A percentile compares a stretch with the other conserved stretches of the same genome.
phyloP scores from a whole-genome alignment of 257 asterid species.

The Scutellaria minor region DNA sequence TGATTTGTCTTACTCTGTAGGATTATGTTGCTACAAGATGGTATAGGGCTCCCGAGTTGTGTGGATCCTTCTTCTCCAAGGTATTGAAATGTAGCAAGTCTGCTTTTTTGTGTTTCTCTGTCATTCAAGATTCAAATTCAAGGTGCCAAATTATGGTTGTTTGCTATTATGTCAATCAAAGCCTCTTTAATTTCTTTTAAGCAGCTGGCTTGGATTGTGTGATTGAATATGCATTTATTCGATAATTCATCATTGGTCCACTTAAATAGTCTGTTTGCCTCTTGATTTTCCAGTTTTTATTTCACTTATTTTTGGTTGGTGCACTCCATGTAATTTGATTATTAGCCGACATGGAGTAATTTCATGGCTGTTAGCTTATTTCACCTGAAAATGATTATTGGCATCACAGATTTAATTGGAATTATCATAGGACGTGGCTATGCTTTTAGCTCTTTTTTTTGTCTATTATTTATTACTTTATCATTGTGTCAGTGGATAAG shows the following conservation, averaged over 20 bases:
- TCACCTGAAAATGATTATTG: slow-evolving; percentile 15
- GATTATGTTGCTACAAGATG: slow-evolving; percentile 99
- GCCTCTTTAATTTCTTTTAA: neutral
- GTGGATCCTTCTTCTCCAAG: slow-evolving; percentile 98
- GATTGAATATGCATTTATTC: neutral
- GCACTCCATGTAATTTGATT: slow-evolving; percentile 13
- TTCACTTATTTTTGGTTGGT: neutral
- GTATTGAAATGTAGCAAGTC: slow-evolving; percentile 43
- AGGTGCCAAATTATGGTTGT: slow-evolving; percentile 14
- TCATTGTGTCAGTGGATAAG: slow-evolving; percentile 17
- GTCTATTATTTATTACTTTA: slow-evolving; percentile 12
- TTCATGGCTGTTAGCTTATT: neutral
- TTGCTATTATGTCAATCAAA: slow-evolving; percentile 12
- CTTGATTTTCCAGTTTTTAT: neutral
- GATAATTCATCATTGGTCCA: neutral
- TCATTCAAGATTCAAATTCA: neutral
- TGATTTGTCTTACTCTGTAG: slow-evolving; percentile 49
- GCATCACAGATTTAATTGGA: neutral
- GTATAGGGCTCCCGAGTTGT: slow-evolving; percentile 97
- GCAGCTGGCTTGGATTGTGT: slow-evolving; percentile 17
- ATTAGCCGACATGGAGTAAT: slow-evolving; percentile 10
- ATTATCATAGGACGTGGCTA: slow-evolving; percentile 6
- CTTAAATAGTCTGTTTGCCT: slow-evolving; percentile 5
- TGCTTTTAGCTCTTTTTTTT: slow-evolving; percentile 1
- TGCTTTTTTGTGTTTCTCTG: slow-evolving; percentile 25